Conservation (phyloP, 257 asterid genomes). For the Avicennia marina region DNA sequence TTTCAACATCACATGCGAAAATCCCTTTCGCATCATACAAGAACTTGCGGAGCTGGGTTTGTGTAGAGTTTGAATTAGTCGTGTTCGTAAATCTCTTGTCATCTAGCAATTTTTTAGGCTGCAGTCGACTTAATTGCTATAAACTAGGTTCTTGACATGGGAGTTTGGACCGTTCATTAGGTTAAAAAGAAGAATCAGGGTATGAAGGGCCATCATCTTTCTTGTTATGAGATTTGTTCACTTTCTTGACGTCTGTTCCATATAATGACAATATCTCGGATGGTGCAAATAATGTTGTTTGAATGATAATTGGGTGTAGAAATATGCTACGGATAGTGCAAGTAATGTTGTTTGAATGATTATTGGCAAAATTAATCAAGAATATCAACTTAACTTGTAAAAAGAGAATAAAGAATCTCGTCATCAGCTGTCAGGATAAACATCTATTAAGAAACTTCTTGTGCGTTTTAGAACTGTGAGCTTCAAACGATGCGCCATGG, state of each 20-base stretch:
- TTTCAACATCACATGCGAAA: too few relatives aligned
- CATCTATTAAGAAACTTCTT: constrained; percentile 11
- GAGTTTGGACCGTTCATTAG: neutral
- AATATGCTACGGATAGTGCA: neutral
- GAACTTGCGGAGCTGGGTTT: too few relatives aligned
- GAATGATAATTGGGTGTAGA: neutral
- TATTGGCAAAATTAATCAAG: too few relatives aligned
- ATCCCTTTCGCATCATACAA: too few relatives aligned
- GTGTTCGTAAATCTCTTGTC: too few relatives aligned
- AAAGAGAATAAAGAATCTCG: neutral
- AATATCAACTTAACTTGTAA: too few relatives aligned
- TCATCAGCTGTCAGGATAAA: constrained; percentile 24
- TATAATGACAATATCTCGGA: neutral
- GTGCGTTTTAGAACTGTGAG: constrained; percentile 48
- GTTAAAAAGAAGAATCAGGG: neutral
- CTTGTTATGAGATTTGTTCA: neutral
- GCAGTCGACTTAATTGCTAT: too few relatives aligned
- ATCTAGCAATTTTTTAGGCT: too few relatives aligned
- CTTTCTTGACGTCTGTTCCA: neutral
- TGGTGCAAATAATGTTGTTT: neutral
- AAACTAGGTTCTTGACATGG: too few relatives aligned
- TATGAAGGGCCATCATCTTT: neutral
- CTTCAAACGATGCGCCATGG: constrained; percentile 75
- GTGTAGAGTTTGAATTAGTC: too few relatives aligned
- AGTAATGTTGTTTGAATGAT: too few relatives aligned